phyloP scores from a whole-genome alignment of 2,329 filamentous ascomycete species.

The Raffaelea arxii region DNA sequence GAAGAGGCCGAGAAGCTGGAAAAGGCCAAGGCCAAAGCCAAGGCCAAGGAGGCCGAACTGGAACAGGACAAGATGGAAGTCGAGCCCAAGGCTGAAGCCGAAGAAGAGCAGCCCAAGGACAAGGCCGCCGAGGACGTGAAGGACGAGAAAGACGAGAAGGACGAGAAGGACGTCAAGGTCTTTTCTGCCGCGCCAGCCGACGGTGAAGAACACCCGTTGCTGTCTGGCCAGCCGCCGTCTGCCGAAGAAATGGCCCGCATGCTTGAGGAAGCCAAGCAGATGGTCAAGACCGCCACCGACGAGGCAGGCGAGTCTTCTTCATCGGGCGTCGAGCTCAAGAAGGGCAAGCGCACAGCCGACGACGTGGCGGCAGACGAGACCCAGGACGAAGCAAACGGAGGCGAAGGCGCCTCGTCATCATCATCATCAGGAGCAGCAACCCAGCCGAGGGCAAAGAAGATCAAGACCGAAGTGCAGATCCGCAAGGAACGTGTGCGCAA shows the following conservation, averaged over 20 bases:
- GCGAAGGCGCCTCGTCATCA: constrained; percentile 17
- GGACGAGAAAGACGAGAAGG: constrained; percentile 49
- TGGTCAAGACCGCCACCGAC: constrained; percentile 60
- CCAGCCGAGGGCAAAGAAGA: constrained; percentile 50
- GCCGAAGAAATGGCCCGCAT: constrained; percentile 73
- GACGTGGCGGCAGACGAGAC: constrained; percentile 62
- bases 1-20: no score
- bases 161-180: constrained; percentile 53
- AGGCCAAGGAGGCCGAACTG: constrained; percentile 36
- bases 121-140: no score
- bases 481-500: constrained; percentile 80
- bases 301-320: constrained; percentile 26
- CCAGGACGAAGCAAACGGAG: constrained; percentile 28
- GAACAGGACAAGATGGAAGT: constrained; percentile 61
- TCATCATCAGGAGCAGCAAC: constrained; percentile 1
- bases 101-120: no score
- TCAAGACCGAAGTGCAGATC: constrained; percentile 70
- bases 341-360: constrained; percentile 64
- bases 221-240: constrained; percentile 56
- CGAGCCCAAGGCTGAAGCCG: no score
- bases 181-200: constrained; percentile 50
- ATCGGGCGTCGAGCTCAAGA: constrained; percentile 36
- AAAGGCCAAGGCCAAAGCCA: no score
- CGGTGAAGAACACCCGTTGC: constrained; percentile 66
- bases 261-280: constrained; percentile 77